Conservation (phyloP, 768 basidiomycete species). For the Leccinellum luteum region DNA sequence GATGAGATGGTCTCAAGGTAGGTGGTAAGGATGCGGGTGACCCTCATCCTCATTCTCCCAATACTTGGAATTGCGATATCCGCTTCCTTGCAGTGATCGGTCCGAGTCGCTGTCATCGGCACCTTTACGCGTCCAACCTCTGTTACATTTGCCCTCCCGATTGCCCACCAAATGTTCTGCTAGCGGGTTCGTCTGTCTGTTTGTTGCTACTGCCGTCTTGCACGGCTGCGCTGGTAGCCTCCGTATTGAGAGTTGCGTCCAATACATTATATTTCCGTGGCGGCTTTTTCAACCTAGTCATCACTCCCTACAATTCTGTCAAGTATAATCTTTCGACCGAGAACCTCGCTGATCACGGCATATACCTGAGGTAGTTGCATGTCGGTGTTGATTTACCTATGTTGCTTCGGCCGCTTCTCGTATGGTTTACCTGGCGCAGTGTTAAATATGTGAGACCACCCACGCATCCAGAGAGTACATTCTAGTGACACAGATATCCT, state of each 20-base stretch:
- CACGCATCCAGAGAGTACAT: constrained; percentile 1
- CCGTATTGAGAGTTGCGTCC: constrained; percentile 20
- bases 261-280: constrained; percentile 36
- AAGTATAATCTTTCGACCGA: constrained; percentile 35
- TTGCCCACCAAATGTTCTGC: constrained; percentile 26
- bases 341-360: constrained; percentile 39
- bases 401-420: constrained; percentile 36
- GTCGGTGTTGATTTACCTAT: constrained; percentile 39
- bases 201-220: constrained; percentile 21
- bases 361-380: constrained; percentile 42
- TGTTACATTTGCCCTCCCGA: constrained; percentile 31
- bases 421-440: constrained; percentile 20
- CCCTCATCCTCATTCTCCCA: neutral
- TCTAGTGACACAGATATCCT: constrained; percentile 13
- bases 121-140: constrained; percentile 38
- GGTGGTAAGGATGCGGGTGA: neutral
- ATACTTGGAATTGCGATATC: constrained; percentile 15
- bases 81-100: constrained; percentile 26
- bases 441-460: constrained; percentile 3
- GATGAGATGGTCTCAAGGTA: neutral
- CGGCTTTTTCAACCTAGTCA: constrained; percentile 15
- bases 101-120: constrained; percentile 28
- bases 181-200: constrained; percentile 9
- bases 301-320: constrained; percentile 39
- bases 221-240: constrained; percentile 15